These are phyloP conservation scores for Emericellopsis atlantica DNA, from an alignment of 2,329 filamentous ascomycete genomes.

Conservation along the genomic window DNA sequence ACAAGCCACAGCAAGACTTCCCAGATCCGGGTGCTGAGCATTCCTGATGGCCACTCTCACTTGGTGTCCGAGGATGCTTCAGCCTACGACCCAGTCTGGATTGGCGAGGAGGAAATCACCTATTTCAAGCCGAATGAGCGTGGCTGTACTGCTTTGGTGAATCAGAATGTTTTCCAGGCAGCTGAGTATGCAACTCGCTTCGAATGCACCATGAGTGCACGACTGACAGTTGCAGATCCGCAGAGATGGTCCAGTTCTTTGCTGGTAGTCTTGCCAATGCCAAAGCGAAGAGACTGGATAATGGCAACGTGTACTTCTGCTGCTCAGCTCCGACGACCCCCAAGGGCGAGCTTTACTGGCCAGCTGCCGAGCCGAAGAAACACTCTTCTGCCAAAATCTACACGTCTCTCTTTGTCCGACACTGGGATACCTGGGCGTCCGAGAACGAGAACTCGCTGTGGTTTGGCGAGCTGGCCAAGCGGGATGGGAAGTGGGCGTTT, in stretches of 20 bases:
- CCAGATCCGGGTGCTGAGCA: slow-evolving; percentile 60
- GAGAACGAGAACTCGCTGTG: slow-evolving; percentile 61
- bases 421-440: slow-evolving; percentile 70
- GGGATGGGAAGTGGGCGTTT: slow-evolving; percentile 25
- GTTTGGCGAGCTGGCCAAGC: slow-evolving; percentile 48
- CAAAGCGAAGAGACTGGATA: slow-evolving; percentile 38
- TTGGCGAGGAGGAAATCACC: slow-evolving; percentile 51
- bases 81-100: slow-evolving; percentile 64
- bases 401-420: slow-evolving; percentile 62
- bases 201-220: no score
- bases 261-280: slow-evolving; percentile 43
- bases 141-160: slow-evolving; percentile 32
- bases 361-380: slow-evolving; percentile 44
- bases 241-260: slow-evolving; percentile 34
- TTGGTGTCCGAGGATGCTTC: slow-evolving; percentile 51
- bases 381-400: slow-evolving; percentile 59
- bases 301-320: slow-evolving; percentile 38
- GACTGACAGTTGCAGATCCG: slow-evolving; percentile 4
- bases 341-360: slow-evolving; percentile 57
- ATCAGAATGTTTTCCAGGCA: slow-evolving; percentile 18
- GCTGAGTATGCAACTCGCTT: slow-evolving; percentile 20
- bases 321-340: slow-evolving; percentile 54
- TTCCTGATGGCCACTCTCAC: slow-evolving; percentile 51
- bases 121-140: slow-evolving; percentile 38
- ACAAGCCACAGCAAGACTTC: slow-evolving; percentile 54